Evolutionary conservation across 2,329 filamentous ascomycete species (phyloP).

Genomic region (Arthrobotrys megalospora): DNA sequence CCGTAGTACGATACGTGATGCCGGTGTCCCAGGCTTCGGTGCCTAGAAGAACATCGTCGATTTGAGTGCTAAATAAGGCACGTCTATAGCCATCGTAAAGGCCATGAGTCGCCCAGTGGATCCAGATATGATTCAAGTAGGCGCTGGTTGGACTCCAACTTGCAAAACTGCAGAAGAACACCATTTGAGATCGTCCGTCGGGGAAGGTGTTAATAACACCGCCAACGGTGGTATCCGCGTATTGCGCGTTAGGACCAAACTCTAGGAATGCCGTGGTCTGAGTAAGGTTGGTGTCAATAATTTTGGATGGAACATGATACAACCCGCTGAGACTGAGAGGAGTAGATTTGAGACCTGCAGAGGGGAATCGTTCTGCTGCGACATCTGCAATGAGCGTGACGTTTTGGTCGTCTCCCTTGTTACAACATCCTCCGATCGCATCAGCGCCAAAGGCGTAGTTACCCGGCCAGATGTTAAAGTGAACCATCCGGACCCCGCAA

Average conservation of each 20-base stretch:
- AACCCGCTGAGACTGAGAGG: slow-evolving; percentile 33
- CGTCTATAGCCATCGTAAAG: slow-evolving; percentile 73
- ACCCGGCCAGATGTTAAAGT: slow-evolving; percentile 73
- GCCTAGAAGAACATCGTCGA: slow-evolving; percentile 76
- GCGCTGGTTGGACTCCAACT: slow-evolving; percentile 69
- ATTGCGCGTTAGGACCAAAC: slow-evolving; percentile 42
- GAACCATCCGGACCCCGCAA: slow-evolving; percentile 75
- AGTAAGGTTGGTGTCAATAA: slow-evolving; percentile 49
- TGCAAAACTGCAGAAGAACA: slow-evolving; percentile 49
- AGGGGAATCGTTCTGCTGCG: slow-evolving; percentile 70
- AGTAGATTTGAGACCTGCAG: slow-evolving; percentile 71
- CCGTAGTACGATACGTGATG: slow-evolving; percentile 61
- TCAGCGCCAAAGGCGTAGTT: slow-evolving; percentile 70
- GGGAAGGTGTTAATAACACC: slow-evolving; percentile 57
- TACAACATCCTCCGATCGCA: slow-evolving; percentile 70
- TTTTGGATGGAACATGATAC: slow-evolving; percentile 40
- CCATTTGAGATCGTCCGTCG: slow-evolving; percentile 54
- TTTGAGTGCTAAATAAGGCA: slow-evolving; percentile 73
- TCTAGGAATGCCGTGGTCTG: slow-evolving; percentile 46
- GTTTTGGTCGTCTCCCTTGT: slow-evolving; percentile 70
- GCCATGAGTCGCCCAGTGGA: slow-evolving; percentile 75
- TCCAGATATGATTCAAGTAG: slow-evolving; percentile 76
- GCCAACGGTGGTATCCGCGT: slow-evolving; percentile 25
- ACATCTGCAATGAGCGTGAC: slow-evolving; percentile 71
- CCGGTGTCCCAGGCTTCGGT: slow-evolving; percentile 63